Base-by-base conservation (phyloP, 1,284 basidiomycete species). In the Ganoderma boninense region DNA sequence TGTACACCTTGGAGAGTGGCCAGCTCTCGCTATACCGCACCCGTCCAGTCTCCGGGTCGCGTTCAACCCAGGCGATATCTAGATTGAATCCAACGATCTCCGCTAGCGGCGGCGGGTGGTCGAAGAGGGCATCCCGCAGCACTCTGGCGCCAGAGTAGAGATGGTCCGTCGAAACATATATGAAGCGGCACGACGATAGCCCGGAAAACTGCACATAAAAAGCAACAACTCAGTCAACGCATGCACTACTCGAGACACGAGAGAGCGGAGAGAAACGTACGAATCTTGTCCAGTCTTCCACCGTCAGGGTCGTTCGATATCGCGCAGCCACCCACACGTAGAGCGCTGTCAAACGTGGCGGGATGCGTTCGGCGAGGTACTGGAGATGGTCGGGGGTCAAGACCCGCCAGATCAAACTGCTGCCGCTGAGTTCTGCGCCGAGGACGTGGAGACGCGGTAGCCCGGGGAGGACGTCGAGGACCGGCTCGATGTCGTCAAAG, bases 21-120 rank as follows among this genome's bases (percentile, higher is more conserved):
- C 43, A 46, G 18, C 42, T 16, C 23, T 29, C 52, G 52, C 52
- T 29, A 20, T 29, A 54, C 52, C 2, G 2, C 2, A 54, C 26
- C 26, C 16, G 13, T 6, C 52, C 52, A 0, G 29, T n/a, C n/a
- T 32, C 44, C 26, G 62, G 44, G 5, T 63, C 18, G 6, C 43
- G 62, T 8, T 20, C 7, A 4, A 32, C n/a, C 54, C 64, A 40
- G 14, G 44, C 29, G 11, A 72, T 16, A 13, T 54, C 16, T 29
- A 54, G 14, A 38, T 64, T 61, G 69, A 64, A 62, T 14, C 69
- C 71, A 11, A 70, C 5, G 6, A 72, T 64, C 40, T 66, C 61
- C 18, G 14, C 26, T 16, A 65, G 56, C 2, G 66, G 20, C 18
- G 32, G 35, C 29, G 71, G 68, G 18, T 49, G n/a, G 4, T 23